Percentiles rank a stretch among this genome's conserved stretches.
These are phyloP conservation scores for Zoysia japonica DNA, from an alignment of 176 grass and related monocot species.

Conservation along the genomic window DNA sequence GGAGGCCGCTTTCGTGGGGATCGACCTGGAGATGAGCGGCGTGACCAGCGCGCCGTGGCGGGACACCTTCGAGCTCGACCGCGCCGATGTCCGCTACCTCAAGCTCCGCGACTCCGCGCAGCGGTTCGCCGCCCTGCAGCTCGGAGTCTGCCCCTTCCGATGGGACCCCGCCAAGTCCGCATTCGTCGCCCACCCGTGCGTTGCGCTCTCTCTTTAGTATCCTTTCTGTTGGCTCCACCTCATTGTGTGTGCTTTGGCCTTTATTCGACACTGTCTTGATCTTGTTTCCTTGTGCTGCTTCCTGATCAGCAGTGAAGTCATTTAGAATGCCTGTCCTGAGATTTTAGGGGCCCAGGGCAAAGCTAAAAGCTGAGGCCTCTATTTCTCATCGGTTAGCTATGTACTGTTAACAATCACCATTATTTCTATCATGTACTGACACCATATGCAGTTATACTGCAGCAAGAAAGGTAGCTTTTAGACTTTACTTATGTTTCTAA, in stretches of 20 bases:
- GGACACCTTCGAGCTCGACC: constrained; percentile 81
- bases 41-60: constrained; percentile 77
- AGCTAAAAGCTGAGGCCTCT: too few relatives aligned
- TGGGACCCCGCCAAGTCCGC: constrained; percentile 65
- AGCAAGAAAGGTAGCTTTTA: too few relatives aligned
- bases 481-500: too few relatives aligned
- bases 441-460: too few relatives aligned
- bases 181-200: constrained; percentile 77
- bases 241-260: background rate
- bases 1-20: constrained; percentile 71
- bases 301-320: background rate
- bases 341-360: too few relatives aligned
- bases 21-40: constrained; percentile 96
- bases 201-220: background rate
- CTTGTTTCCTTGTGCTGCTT: background rate
- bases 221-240: background rate
- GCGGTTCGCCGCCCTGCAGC: constrained; percentile 72
- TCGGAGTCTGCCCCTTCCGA: constrained; percentile 91
- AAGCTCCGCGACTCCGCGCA: constrained; percentile 75
- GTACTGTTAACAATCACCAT: too few relatives aligned
- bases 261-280: background rate
- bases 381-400: too few relatives aligned
- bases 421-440: too few relatives aligned
- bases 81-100: constrained; percentile 79
- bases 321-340: background rate